Evolutionary conservation across 2,329 filamentous ascomycete species (phyloP), one percentile per base, ranked within the genome.

Genomic region (Oidium heveae): DNA sequence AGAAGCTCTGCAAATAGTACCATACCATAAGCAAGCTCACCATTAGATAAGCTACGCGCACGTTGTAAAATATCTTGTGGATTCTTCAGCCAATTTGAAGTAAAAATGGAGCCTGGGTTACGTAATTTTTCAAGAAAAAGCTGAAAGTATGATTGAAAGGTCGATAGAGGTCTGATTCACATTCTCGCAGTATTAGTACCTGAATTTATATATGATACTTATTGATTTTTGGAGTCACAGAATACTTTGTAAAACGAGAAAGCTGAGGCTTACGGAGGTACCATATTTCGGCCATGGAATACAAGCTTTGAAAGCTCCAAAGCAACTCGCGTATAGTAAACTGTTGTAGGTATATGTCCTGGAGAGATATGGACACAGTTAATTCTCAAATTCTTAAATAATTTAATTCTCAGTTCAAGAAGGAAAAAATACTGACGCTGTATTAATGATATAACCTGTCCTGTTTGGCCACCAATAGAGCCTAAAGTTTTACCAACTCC

Each of bases 281-380:
- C 74, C 87, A 98, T 95, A 73, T 84, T 85, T 71, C 89, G 87
- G 68, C 80, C 81, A 64, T 79, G 78, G 74, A 87, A 86, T 61
- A 96, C 79, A 62, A 95, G 76, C 76, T 85, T 94, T 67, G 76
- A 77, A 57, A 96, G 75, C 75, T 98, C 91, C 60, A 88, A 72
- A 63, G 76, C 84, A 66, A 96, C 89, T 68, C 80, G 84, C 65
- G 82, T 80, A 75, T 96, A 98, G 79, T 95, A 95, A 67, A 93
- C 67, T 59, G 87, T 82, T 58, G 81, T 80, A 62, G 91, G 91
- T 62, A 88, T 78, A 72, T 91, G 76, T 69, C 80, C 89, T 95
- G 51, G 54, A 46, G 37, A 55, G 33, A 16, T 37, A 52, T 59
- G 33, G 50, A 56, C 62, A 52, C 58, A 63, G 61, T 60, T 57